Conservation (phyloP, 768 basidiomycete species). For the Lentinula boryana region DNA sequence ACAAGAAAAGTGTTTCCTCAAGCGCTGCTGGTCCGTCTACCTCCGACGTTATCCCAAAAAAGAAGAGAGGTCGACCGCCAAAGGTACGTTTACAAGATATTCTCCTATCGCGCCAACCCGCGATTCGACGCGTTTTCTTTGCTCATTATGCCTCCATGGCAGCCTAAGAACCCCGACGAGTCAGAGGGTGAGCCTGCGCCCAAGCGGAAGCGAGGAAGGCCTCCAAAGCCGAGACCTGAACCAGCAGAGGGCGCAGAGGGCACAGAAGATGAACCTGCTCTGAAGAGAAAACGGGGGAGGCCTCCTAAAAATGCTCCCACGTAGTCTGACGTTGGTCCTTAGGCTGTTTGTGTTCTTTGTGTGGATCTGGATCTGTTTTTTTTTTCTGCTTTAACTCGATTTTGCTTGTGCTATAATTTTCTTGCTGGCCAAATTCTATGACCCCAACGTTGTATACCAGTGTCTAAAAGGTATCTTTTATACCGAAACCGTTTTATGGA, state of each 20-base stretch:
- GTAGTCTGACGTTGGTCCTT: conserved; percentile 14
- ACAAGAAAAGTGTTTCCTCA: conserved; percentile 38
- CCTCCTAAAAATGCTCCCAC: conserved; percentile 50
- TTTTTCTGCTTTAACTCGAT: conserved; percentile 11
- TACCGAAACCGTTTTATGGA: background rate
- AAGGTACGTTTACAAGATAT: conserved; percentile 38
- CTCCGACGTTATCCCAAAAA: conserved; percentile 22
- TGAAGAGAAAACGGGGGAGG: conserved; percentile 69
- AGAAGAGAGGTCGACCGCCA: conserved; percentile 65
- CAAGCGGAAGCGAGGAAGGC: conserved; percentile 71
- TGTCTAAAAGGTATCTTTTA: background rate
- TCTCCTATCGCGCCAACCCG: conserved; percentile 16
- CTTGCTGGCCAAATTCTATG: conserved; percentile 6
- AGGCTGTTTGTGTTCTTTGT: background rate
- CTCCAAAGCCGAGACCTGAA: conserved; percentile 59
- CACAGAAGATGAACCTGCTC: conserved; percentile 39
- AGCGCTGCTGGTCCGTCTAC: conserved; percentile 28
- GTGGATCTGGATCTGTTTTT: background rate
- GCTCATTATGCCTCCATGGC: conserved; percentile 7
- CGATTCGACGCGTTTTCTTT: conserved; percentile 15
- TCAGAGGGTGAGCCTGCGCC: conserved; percentile 41
- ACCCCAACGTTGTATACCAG: conserved; percentile 3
- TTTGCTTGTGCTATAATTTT: conserved; percentile 10
- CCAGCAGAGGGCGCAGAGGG: conserved; percentile 25
- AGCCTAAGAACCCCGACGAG: conserved; percentile 10